Base-by-base conservation (phyloP, 139 green algal genomes). In the Chlamydomonas sphaeroides region DNA sequence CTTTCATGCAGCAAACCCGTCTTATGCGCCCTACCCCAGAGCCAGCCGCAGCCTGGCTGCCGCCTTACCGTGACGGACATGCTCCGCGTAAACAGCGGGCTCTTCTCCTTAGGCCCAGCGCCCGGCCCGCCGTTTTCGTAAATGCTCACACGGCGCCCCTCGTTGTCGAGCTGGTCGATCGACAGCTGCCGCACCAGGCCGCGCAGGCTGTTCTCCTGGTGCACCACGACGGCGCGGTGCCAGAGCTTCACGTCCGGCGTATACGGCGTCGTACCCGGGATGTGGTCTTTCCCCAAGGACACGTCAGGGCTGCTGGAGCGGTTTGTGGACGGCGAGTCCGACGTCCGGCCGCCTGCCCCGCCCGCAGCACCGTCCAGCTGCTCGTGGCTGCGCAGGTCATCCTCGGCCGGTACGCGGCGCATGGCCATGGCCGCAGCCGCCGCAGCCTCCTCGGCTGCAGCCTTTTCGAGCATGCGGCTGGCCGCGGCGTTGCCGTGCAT, bases 91-190 rank as follows among this genome's bases (percentile, higher is more conserved):
- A 89, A 91, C 39, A 90, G 68, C 32, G 86, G 85, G 41, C 77
- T 86, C 66, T 86, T 88, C 62, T 83, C 73, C 63, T 89, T 89
- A 28, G 66, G 10, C 17, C 78, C 67, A 4, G 28, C 48, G 49
- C 32, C 59, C 59, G 68, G 88, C 80, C 65, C 86, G 48, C 51
- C 45, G 48, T 78, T 78, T 11, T 88, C 87, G 38, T 91, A 93
- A 36, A 91, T 89, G 48, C 87, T 93, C 49, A 99, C 96, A 28
- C 97, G 88, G 63, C 95, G 88, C 5, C 92, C 92, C 88, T 99
- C 97, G 68, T 99, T 98, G 88, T 99, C 95, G 86, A 99, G 98
- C 92, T 98, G 95, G 84, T 99, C 97, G 32, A 99, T 98, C 4
- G 90, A 96, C 57, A 99, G 91, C 92, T 99, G 87, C 57, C 87